These are phyloP conservation scores for Cyclospora cayetanensis DNA, from an alignment of 169 alveolate species.

Conservation along the genomic window DNA sequence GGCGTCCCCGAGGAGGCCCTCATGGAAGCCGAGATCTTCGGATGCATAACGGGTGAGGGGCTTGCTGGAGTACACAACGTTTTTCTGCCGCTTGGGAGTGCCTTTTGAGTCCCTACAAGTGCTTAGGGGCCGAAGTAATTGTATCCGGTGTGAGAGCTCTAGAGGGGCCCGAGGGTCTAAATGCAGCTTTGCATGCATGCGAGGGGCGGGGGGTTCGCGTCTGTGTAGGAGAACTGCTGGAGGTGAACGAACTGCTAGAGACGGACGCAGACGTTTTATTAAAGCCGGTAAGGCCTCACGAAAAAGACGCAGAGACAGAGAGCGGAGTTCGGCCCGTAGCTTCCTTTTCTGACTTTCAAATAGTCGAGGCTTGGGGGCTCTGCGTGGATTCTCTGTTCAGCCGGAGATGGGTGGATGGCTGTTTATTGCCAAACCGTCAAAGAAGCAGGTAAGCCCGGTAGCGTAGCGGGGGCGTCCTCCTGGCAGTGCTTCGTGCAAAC, in stretches of 20 bases:
- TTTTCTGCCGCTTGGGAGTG: too few relatives aligned
- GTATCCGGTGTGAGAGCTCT: too few relatives aligned
- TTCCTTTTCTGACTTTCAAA: not conserved
- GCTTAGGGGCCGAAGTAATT: too few relatives aligned
- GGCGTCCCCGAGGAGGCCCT: too few relatives aligned
- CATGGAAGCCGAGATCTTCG: not conserved
- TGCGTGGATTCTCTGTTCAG: not conserved
- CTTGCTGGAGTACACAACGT: too few relatives aligned
- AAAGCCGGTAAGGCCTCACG: not conserved
- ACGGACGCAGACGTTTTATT: not conserved
- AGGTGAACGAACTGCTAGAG: not conserved
- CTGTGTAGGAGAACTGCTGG: not conserved
- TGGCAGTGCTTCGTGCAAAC: too few relatives aligned
- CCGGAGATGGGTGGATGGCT: slow-evolving; percentile 3
- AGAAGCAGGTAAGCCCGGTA: not conserved
- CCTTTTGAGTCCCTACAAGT: too few relatives aligned
- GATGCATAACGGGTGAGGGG: not conserved
- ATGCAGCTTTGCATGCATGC: too few relatives aligned
- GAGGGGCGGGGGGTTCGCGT: too few relatives aligned
- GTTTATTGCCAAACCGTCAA: not conserved
- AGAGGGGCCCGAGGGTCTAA: too few relatives aligned
- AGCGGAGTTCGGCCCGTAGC: too few relatives aligned
- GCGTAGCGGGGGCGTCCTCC: too few relatives aligned
- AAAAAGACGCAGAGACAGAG: not conserved
- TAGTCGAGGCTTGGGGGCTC: not conserved